A percentile compares a stretch with the other conserved stretches of the same genome.
Evolutionary conservation across 306 rosid species (phyloP).

Genomic region (Arachis hypogaea): DNA sequence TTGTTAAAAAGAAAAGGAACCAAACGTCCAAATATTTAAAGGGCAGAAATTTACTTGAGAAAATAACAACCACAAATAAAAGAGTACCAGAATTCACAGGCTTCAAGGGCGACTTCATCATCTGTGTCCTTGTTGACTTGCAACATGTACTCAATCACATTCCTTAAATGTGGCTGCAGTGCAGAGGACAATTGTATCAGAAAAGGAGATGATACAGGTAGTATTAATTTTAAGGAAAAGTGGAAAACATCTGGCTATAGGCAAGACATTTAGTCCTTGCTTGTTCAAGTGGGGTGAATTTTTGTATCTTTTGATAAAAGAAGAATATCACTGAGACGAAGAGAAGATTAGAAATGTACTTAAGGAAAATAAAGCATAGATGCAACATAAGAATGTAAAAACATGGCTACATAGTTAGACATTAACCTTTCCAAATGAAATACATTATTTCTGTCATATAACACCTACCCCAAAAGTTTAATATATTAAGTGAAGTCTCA

Average conservation of each 20-base stretch:
- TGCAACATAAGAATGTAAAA: constrained; percentile 23
- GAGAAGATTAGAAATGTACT: constrained; percentile 4
- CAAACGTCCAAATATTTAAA: not conserved
- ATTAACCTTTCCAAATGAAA: constrained; percentile 9
- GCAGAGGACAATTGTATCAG: constrained; percentile 44
- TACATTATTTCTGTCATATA: constrained; percentile 8
- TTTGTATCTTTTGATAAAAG: too few species aligned
- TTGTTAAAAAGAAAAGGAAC: constrained; percentile 31
- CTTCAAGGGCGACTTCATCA: constrained; percentile 97
- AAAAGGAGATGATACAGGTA: constrained; percentile 23
- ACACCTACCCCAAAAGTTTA: not conserved
- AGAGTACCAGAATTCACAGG: constrained; percentile 97
- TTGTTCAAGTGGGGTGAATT: constrained; percentile 17
- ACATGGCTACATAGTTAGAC: constrained; percentile 14
- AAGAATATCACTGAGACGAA: too few species aligned
- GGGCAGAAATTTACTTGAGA: not conserved
- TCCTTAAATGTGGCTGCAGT: constrained; percentile 87
- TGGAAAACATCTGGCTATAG: not conserved
- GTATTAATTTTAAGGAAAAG: constrained; percentile 22
- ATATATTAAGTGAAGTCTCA: not conserved
- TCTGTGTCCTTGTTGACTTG: constrained; percentile 95
- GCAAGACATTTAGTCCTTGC: constrained; percentile 22
- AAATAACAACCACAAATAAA: constrained; percentile 21
- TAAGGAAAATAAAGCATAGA: constrained; percentile 2
- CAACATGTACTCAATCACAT: constrained; percentile 89